Percentiles rank a stretch among this genome's conserved stretches.
Evolutionary conservation across 2,329 filamentous ascomycete genomes (phyloP).

Genomic region (Aspergillus terreus): DNA sequence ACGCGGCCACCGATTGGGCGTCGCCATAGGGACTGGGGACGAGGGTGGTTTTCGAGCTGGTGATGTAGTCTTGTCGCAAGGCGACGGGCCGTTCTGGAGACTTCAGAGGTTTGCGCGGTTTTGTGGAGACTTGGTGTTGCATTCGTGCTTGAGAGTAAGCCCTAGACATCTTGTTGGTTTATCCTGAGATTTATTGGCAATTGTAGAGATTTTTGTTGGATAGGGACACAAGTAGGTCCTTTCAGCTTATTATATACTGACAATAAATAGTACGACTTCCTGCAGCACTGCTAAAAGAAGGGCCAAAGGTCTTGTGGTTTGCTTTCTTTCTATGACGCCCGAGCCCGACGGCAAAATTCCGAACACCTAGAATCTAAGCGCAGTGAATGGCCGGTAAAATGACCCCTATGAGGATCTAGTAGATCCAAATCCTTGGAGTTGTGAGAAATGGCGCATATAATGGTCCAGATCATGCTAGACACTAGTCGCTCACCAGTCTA

Average conservation of each 20-base stretch:
- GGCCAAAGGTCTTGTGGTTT: background rate
- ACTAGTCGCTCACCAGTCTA: no score
- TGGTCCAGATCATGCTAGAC: no score
- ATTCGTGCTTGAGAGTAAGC: slow-evolving; percentile 17
- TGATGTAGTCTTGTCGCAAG: slow-evolving; percentile 18
- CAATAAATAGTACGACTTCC: background rate
- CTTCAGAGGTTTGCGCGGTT: slow-evolving; percentile 15
- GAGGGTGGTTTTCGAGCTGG: slow-evolving; percentile 11
- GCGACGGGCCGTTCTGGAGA: slow-evolving; percentile 18
- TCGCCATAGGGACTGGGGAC: slow-evolving; percentile 15
- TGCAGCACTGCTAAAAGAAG: background rate
- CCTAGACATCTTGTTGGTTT: background rate
- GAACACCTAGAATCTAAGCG: background rate
- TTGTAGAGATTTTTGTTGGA: background rate
- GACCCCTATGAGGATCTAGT: no score
- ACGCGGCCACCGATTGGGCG: slow-evolving; percentile 15
- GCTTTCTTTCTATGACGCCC: background rate
- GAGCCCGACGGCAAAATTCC: background rate
- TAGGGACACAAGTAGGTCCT: background rate
- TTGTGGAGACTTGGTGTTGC: slow-evolving; percentile 8
- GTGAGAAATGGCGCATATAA: no score
- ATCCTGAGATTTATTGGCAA: background rate
- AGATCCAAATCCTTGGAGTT: no score
- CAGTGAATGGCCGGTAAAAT: background rate
- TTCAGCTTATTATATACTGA: background rate